Evolutionary conservation across 2,329 filamentous ascomycete species (phyloP).

Genomic region (Esteya vermicola): DNA sequence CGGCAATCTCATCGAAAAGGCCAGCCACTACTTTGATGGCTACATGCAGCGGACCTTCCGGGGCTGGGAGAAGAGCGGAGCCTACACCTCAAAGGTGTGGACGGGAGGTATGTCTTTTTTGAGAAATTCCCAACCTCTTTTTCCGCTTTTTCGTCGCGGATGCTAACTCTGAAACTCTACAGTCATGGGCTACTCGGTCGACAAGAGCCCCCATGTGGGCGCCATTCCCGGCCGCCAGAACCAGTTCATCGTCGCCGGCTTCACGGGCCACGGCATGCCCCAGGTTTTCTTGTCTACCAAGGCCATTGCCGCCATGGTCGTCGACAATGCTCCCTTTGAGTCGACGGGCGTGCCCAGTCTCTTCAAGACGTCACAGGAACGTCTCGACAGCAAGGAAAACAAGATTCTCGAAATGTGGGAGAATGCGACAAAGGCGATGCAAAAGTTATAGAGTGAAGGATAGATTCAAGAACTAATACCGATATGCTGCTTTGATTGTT

Average conservation of each 20-base stretch:
- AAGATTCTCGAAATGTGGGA: background rate
- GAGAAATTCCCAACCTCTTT: background rate
- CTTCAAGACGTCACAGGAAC: constrained; percentile 17
- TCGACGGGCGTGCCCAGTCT: constrained; percentile 21
- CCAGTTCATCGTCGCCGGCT: constrained; percentile 31
- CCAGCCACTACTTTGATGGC: constrained; percentile 27
- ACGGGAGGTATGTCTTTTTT: constrained; percentile 21
- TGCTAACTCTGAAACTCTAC: constrained; percentile 12
- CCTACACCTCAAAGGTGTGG: constrained; percentile 19
- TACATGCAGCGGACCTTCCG: constrained; percentile 33
- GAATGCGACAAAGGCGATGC: background rate
- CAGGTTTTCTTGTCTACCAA: constrained; percentile 26
- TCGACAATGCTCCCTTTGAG: constrained; percentile 16
- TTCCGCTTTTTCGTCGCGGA: constrained; percentile 18
- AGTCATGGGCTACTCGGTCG: constrained; percentile 32
- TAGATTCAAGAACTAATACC: too few relatives aligned
- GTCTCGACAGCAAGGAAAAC: background rate
- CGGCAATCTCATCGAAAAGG: constrained; percentile 24
- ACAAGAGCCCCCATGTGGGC: constrained; percentile 27
- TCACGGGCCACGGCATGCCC: constrained; percentile 37
- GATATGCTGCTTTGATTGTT: too few relatives aligned
- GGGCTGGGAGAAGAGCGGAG: constrained; percentile 31
- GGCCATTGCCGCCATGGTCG: constrained; percentile 24
- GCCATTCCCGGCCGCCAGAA: constrained; percentile 22
- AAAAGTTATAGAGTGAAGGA: background rate